A percentile compares a stretch with the other conserved stretches of the same genome.
Evolutionary conservation across 306 rosid species (phyloP).

Genomic region (Cicer pinnatifidum): DNA sequence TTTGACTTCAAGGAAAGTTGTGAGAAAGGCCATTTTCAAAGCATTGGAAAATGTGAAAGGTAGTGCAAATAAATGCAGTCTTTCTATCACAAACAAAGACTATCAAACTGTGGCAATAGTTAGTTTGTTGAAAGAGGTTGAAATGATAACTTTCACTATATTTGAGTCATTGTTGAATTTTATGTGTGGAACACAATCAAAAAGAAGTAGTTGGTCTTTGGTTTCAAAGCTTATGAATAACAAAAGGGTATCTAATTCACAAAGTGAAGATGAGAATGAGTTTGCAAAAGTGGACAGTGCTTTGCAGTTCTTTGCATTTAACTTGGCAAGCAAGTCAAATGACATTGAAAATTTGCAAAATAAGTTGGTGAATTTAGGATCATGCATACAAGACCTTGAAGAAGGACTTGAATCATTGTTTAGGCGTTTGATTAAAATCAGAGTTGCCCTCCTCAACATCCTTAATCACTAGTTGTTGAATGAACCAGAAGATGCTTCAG

Average conservation of each 20-base stretch:
- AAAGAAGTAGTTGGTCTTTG: constrained; percentile 44
- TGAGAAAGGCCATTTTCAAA: constrained; percentile 45
- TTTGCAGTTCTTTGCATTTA: constrained; percentile 44
- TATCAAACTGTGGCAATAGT: constrained; percentile 32
- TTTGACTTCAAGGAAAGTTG: constrained; percentile 49
- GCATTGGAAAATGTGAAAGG: constrained; percentile 49
- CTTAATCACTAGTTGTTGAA: constrained; percentile 44
- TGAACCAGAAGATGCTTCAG: neutral
- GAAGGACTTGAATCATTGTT: constrained; percentile 50
- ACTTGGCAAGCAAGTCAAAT: constrained; percentile 39
- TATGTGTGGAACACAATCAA: constrained; percentile 45
- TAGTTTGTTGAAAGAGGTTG: constrained; percentile 47
- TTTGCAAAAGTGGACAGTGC: constrained; percentile 48
- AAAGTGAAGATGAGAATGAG: constrained; percentile 44
- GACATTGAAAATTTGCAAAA: constrained; percentile 39
- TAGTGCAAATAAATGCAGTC: constrained; percentile 33
- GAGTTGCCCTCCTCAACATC: constrained; percentile 52
- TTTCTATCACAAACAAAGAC: constrained; percentile 29
- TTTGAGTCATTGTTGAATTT: constrained; percentile 49
- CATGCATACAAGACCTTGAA: constrained; percentile 50
- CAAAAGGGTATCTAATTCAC: constrained; percentile 41
- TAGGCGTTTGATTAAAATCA: constrained; percentile 49
- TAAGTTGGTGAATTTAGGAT: constrained; percentile 44
- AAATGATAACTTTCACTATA: constrained; percentile 37
- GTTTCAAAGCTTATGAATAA: constrained; percentile 46